Base-by-base conservation (phyloP, 768 basidiomycete species). In the Royoungia palumana region DNA sequence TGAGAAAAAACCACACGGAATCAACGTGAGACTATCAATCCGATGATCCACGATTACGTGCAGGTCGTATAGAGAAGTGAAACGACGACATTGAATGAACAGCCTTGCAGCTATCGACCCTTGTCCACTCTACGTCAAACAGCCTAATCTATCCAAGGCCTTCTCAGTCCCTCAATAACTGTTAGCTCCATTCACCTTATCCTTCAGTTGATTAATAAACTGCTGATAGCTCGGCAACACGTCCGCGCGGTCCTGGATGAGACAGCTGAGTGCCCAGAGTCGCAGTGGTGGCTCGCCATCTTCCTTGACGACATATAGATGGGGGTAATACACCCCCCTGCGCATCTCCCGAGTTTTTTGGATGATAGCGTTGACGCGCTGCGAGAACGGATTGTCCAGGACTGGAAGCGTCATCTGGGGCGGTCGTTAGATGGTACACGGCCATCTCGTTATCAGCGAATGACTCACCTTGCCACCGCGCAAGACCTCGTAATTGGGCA, bases 241-340 rank as follows among this genome's bases (percentile, higher is more conserved):
- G 67, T 99, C 96, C 60, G 91, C 85, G 49, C 96, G 85, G 69
- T 98, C 96, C 71, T 98, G 95, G 57, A 98, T 87, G 56, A 99
- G 80, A 60, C 82, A 81, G 63, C 90, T 93, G 52, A 99, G 77
- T 1, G 95, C 96, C 96, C 96, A 99, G 50, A 94, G 78, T 52
- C 94, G 78, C 62, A 99, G 74, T 38, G 94, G 87, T 6, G 93
- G 89, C 69, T 99, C 96, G 51, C 94, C 95, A 58, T 99, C 96
- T 66, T 97, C 94, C 72, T 98, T 99, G 61, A 98, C 94, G 44
- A 97, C 75, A 61, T 97, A 99, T 7, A 99, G 73, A 66, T 97
- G 93, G 8, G 92, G 92, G 63, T 88, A 86, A 67, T 97, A 98
- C 5, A 87, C 83, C 13, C 94, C 94, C 35, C 93, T 79, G 41